Percentiles rank a stretch among this genome's conserved stretches.
Conservation (phyloP, 2,329 filamentous ascomycete species). For the Ophiostoma ulmi region DNA sequence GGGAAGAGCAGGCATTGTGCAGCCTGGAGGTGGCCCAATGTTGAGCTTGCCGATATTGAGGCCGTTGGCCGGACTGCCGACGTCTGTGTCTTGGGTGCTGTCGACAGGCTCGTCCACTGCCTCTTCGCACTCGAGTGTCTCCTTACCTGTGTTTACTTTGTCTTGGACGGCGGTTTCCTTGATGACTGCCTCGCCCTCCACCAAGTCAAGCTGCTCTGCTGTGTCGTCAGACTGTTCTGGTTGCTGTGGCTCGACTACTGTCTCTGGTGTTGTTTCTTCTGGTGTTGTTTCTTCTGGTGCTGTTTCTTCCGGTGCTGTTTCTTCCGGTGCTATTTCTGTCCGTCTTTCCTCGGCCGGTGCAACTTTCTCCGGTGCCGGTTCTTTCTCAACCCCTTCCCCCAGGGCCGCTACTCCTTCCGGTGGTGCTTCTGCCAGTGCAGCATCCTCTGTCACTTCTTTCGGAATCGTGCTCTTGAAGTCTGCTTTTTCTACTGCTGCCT, state of each 20-base stretch:
- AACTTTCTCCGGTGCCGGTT: neutral
- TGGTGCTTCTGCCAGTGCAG: too few relatives aligned
- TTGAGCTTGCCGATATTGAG: neutral
- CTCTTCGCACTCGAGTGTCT: neutral
- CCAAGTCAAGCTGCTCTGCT: neutral
- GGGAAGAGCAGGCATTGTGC: conserved; percentile 5
- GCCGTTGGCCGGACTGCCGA: neutral
- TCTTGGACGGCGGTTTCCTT: too few relatives aligned
- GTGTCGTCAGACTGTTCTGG: neutral
- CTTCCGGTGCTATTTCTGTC: neutral
- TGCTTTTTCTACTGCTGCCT: neutral
- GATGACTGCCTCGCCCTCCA: neutral
- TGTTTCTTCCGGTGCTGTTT: neutral
- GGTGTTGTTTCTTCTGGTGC: neutral
- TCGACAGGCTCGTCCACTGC: neutral
- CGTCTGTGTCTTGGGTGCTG: neutral
- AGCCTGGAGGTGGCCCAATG: neutral
- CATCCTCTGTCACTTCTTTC: neutral
- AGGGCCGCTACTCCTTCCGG: neutral
- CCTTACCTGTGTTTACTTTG: neutral
- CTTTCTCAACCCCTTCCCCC: neutral
- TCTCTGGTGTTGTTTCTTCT: neutral
- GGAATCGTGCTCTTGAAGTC: neutral
- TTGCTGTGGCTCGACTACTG: neutral
- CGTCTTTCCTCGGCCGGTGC: neutral